phyloP scores from a whole-genome alignment of 1,139 yeast genomes.

The Lodderomyces metapsilosis region DNA sequence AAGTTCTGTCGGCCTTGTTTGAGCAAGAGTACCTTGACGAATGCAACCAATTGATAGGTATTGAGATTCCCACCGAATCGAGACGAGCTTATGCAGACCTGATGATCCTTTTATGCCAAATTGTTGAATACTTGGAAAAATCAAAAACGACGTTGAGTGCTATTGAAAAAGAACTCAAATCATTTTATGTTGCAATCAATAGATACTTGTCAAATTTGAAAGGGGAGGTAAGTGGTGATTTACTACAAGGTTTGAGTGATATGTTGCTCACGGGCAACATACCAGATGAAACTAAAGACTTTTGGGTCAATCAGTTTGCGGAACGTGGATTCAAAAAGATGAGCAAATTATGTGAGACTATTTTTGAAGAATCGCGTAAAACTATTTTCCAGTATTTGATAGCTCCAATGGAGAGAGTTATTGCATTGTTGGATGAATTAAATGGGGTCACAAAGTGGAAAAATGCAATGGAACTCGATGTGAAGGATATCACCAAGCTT shows the following conservation, averaged over 20 bases:
- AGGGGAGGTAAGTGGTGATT: conserved; percentile 7
- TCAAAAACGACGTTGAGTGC: conserved; percentile 38
- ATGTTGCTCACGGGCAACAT: conserved; percentile 58
- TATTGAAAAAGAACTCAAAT: conserved; percentile 37
- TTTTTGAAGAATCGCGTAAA: conserved; percentile 50
- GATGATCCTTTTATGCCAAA: conserved; percentile 30
- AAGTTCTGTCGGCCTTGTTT: conserved; percentile 22
- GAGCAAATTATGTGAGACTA: conserved; percentile 44
- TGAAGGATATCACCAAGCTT: conserved; percentile 3
- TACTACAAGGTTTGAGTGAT: conserved; percentile 36
- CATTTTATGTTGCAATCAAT: conserved; percentile 40
- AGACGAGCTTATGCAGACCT: conserved; percentile 20
- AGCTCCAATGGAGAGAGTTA: conserved; percentile 56
- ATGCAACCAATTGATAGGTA: conserved; percentile 13
- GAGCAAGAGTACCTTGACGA: conserved; percentile 27
- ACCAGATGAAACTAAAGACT: conserved; percentile 38
- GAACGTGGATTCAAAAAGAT: conserved; percentile 68
- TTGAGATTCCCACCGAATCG: conserved; percentile 14
- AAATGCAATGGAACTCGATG: conserved; percentile 13
- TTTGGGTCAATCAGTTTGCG: conserved; percentile 54
- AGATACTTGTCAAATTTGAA: conserved; percentile 25
- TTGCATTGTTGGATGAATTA: conserved; percentile 49
- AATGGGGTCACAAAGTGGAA: conserved; percentile 45
- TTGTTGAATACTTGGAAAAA: conserved; percentile 28
- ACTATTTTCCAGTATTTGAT: conserved; percentile 49